Evolutionary conservation across 1,284 basidiomycete species (phyloP).

Genomic region (Apiotrichum montevideense): DNA sequence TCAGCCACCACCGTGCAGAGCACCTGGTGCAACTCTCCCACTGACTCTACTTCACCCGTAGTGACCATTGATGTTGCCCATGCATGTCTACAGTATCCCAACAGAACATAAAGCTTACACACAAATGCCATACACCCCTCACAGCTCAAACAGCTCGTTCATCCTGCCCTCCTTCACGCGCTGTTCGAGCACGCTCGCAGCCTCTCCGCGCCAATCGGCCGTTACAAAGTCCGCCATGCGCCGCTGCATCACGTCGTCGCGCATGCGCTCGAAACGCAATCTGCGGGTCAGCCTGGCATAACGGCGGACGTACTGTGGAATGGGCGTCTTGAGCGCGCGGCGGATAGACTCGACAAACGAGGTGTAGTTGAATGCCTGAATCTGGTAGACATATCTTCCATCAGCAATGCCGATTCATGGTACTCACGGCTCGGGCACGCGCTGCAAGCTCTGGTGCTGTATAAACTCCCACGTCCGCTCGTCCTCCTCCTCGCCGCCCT

Average conservation of each 20-base stretch:
- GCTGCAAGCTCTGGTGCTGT: constrained; percentile 3
- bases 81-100: no score
- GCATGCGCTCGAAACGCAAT: constrained; percentile 6
- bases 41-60: no score
- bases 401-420: background rate
- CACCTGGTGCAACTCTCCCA: no score
- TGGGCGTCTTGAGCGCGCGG: constrained; percentile 16
- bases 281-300: background rate
- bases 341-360: constrained; percentile 19
- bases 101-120: no score
- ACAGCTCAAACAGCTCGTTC: constrained; percentile 3
- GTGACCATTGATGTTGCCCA: no score
- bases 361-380: constrained; percentile 17
- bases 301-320: constrained; percentile 9
- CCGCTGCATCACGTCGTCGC: constrained; percentile 13
- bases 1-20: no score
- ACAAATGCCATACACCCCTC: background rate
- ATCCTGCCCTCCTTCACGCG: constrained; percentile 3
- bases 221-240: constrained; percentile 13
- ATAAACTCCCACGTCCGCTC: background rate
- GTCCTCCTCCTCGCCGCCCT: background rate
- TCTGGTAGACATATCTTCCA: constrained; percentile 19
- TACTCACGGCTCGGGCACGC: constrained; percentile 5
- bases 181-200: constrained; percentile 14
- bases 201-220: constrained; percentile 21